Evolutionary conservation across 2,329 filamentous ascomycete genomes (phyloP).

Genomic region (Phyllosticta citrichinensis): DNA sequence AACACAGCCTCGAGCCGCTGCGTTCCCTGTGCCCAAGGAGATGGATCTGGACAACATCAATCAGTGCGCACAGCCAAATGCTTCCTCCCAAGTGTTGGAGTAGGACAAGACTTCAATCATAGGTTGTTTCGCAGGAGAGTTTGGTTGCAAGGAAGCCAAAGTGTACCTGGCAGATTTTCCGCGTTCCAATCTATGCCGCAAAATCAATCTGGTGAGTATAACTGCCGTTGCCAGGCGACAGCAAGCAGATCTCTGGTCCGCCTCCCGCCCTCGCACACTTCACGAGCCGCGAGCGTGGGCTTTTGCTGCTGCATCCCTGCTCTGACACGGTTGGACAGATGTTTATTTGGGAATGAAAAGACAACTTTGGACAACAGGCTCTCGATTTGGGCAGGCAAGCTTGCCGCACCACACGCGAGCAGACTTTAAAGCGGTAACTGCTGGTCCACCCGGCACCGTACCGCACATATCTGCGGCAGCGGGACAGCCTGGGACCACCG

Average conservation of each 20-base stretch:
- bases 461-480: not conserved
- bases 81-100: too few species aligned
- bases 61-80: not conserved
- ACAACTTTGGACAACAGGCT: not conserved
- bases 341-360: not conserved
- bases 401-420: not conserved
- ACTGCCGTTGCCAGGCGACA: not conserved
- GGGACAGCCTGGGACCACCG: not conserved
- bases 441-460: not conserved
- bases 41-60: not conserved
- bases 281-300: not conserved
- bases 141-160: not conserved
- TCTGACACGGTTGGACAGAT: not conserved
- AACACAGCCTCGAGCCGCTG: not conserved
- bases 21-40: not conserved
- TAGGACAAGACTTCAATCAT: not conserved
- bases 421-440: not conserved
- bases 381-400: not conserved
- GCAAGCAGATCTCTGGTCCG: not conserved
- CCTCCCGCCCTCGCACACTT: not conserved
- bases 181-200: not conserved
- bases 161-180: not conserved
- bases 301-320: not conserved
- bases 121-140: not conserved
- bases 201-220: not conserved